Evolutionary conservation across 1,284 basidiomycete species (phyloP), one percentile per base, ranked within the genome.

Genomic region (Cutaneotrichosporon mucoides): DNA sequence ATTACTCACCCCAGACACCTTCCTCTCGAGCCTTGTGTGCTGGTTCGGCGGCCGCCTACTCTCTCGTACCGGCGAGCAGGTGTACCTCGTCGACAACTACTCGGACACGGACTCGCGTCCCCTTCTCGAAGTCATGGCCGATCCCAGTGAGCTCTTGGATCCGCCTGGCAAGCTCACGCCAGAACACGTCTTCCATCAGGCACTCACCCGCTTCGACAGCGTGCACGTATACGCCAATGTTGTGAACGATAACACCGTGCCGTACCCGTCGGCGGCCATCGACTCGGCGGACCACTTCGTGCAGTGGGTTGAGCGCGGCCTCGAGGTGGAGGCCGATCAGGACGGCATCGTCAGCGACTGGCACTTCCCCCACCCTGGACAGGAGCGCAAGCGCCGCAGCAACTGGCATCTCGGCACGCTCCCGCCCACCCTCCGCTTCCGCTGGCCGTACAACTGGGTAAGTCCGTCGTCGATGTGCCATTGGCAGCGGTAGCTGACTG

Each of bases 201-300:
- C 86, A 3, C 80, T 97, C 41, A 63, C 81, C 0, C 77, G 79
- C 37, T 97, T 97, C 75, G 76, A 84, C 34, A 80, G 85, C 42
- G 81, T 92, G 46, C 81, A 85, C 58, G 84, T 97, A 60, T 96
- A 92, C 67, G 92, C 90, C 8, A 95, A 94, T 76, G 84, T 87
- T 2, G 78, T 90, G 40, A 86, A 89, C 66, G 90, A 92, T 68
- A 61, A 81, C 7, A 91, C 91, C 2, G 92, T 94, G 1, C 89
- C 90, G 2, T 94, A 89, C 67, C 79, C 88, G 7, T 89, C 89
- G 2, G 84, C 88, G 2, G 84, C 86, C 6, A 88, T 92, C 47
- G 87, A 89, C 60, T 71, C 80, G 0, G 73, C 82, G 60, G 89
- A 94, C 73, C 83, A 85, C 0, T 92, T 92, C 72, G 77, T 79